Conservation (phyloP, 169 alveolate species). For the Eimeria falciformis region DNA sequence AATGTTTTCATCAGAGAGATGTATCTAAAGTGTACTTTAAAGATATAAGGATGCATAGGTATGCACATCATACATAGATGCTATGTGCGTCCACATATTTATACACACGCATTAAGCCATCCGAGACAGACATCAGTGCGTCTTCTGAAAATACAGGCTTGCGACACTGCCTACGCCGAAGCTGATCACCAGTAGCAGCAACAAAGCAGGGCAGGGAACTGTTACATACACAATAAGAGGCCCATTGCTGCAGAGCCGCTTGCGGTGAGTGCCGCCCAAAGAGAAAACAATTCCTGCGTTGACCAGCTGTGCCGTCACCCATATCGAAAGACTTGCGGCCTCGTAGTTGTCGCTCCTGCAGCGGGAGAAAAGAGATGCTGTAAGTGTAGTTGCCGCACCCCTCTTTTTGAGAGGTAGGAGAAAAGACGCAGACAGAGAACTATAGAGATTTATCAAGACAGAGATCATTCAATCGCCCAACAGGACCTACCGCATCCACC, state of each 20-base stretch:
- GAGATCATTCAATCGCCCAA: too few species aligned
- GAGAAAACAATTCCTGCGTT: slow-evolving; percentile 90
- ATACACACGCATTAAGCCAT: background rate
- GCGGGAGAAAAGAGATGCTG: too few species aligned
- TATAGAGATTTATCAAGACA: too few species aligned
- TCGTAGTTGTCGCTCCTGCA: slow-evolving; percentile 91
- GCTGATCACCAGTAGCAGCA: background rate
- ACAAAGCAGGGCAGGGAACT: background rate
- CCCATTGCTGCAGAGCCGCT: slow-evolving; percentile 84
- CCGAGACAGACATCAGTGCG: background rate
- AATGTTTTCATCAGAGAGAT: too few species aligned
- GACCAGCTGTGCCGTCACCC: slow-evolving; percentile 90
- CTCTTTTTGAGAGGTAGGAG: too few species aligned
- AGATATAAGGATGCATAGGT: background rate
- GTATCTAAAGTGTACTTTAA: background rate
- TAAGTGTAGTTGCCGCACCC: too few species aligned
- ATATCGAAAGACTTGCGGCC: slow-evolving; percentile 87
- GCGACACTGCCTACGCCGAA: background rate
- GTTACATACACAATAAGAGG: slow-evolving; percentile 84
- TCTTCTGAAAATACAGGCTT: background rate
- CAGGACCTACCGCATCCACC: slow-evolving; percentile 90
- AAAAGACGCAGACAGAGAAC: too few species aligned
- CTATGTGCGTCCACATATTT: too few species aligned
- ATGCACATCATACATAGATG: too few species aligned
- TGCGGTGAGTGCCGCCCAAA: slow-evolving; percentile 90